phyloP scores from a whole-genome alignment of 805 yeast genomes.

The Aciculoconidium aculeatum region DNA sequence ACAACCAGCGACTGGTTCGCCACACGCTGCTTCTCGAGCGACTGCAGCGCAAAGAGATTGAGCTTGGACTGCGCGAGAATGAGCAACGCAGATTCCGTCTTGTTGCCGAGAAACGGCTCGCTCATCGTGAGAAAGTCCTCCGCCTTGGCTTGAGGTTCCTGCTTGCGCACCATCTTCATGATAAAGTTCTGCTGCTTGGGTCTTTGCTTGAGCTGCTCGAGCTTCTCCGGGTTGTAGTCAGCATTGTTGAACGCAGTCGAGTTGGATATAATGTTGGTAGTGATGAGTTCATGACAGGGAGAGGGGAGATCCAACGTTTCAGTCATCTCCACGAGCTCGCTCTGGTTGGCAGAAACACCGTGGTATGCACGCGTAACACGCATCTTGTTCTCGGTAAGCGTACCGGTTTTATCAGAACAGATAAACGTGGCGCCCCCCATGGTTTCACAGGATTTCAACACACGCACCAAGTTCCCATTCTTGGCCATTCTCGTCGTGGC shows the following conservation, averaged over 20 bases:
- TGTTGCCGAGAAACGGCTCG: constrained; percentile 81
- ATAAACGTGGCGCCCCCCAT: constrained; percentile 98
- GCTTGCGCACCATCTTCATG: constrained; percentile 16
- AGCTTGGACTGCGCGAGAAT: constrained; percentile 58
- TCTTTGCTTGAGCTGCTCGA: constrained; percentile 18
- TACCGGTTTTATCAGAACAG: constrained; percentile 97
- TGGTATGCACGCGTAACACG: constrained; percentile 74
- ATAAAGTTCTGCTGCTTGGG: constrained; percentile 27
- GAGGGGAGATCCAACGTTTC: constrained; percentile 30
- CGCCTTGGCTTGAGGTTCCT: constrained; percentile 10
- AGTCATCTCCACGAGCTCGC: constrained; percentile 22
- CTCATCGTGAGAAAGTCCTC: constrained; percentile 11
- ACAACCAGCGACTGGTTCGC: constrained; percentile 33
- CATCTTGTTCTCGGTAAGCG: constrained; percentile 92
- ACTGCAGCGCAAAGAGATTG: constrained; percentile 34
- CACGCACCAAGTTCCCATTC: constrained; percentile 94
- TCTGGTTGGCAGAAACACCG: constrained; percentile 35
- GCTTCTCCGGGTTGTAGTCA: constrained; percentile 31
- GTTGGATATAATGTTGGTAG: constrained; percentile 64
- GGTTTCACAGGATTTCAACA: constrained; percentile 89
- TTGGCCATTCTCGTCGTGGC: constrained; percentile 98
- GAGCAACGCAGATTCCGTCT: constrained; percentile 88
- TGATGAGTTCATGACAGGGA: constrained; percentile 22
- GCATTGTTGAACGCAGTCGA: constrained; percentile 85
- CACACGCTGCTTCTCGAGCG: constrained; percentile 39